Percentiles rank a stretch among this genome's conserved stretches.
phyloP scores from a whole-genome alignment of 2,329 filamentous ascomycete genomes.

The Mycosphaerelloides madeirae region DNA sequence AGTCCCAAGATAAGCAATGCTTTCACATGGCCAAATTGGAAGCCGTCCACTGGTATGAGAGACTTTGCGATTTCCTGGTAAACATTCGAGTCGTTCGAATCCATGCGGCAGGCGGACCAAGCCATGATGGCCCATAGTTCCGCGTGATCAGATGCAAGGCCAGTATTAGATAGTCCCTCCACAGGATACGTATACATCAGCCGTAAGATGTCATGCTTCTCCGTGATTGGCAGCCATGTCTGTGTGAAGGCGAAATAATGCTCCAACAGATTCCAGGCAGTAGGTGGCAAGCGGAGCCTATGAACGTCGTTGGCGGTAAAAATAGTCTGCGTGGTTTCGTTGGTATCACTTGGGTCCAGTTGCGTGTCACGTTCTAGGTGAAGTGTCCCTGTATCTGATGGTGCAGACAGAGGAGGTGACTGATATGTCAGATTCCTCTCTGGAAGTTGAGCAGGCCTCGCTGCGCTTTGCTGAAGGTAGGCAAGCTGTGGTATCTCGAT shows the following conservation, averaged over 20 bases:
- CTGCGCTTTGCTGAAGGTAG: too few relatives aligned
- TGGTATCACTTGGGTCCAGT: not conserved
- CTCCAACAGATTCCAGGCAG: conserved; percentile 61
- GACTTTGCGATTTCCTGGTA: conserved; percentile 16
- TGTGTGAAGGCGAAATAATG: conserved; percentile 72
- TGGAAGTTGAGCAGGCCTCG: too few relatives aligned
- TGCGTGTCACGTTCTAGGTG: conserved; percentile 2
- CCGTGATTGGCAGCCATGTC: conserved; percentile 69
- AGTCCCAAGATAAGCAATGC: conserved; percentile 51
- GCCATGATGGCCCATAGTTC: conserved; percentile 45
- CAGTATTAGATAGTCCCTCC: conserved; percentile 34
- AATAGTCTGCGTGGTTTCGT: not conserved
- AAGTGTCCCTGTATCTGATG: conserved; percentile 9
- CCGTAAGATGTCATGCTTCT: conserved; percentile 59
- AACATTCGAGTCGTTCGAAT: not conserved
- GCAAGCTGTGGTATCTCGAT: conserved; percentile 19
- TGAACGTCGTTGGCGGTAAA: not conserved
- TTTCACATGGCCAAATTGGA: conserved; percentile 39
- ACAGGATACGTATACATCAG: conserved; percentile 53
- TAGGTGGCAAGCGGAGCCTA: conserved; percentile 42
- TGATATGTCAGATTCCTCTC: conserved; percentile 6
- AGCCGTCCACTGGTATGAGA: conserved; percentile 20
- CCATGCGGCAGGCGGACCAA: conserved; percentile 34
- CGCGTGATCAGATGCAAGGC: conserved; percentile 36
- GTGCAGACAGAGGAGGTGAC: conserved; percentile 19